phyloP scores from a whole-genome alignment of 306 rosid genomes.

The Prunus mira region DNA sequence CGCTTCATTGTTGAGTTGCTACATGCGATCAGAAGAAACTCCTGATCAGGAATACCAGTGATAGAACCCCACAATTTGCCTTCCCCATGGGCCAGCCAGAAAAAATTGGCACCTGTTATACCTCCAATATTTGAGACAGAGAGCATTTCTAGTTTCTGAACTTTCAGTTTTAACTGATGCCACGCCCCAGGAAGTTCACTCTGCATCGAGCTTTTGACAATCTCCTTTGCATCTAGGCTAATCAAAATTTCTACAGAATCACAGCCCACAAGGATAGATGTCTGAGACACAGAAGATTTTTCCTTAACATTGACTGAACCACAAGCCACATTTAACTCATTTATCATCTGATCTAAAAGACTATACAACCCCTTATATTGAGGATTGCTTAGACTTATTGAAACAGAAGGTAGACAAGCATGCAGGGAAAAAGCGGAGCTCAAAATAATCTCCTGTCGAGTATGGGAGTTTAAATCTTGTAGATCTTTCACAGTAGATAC shows the following conservation, averaged over 20 bases:
- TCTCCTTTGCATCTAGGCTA: constrained; percentile 51
- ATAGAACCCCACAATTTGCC: constrained; percentile 76
- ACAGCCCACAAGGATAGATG: constrained; percentile 60
- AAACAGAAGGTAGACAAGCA: constrained; percentile 45
- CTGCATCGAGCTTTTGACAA: constrained; percentile 52
- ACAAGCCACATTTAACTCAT: constrained; percentile 40
- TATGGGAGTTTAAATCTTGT: constrained; percentile 68
- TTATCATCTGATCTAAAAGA: constrained; percentile 58
- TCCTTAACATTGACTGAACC: constrained; percentile 38
- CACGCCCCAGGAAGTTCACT: constrained; percentile 91
- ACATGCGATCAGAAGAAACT: constrained; percentile 77
- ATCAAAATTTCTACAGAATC: constrained; percentile 59
- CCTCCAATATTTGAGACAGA: constrained; percentile 82
- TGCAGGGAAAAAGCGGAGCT: constrained; percentile 64
- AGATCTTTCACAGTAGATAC: constrained; percentile 64
- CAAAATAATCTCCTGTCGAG: constrained; percentile 76
- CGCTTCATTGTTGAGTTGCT: constrained; percentile 69
- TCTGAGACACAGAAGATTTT: constrained; percentile 50
- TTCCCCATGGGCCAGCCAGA: constrained; percentile 85
- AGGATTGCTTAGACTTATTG: constrained; percentile 42
- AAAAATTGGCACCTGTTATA: constrained; percentile 53
- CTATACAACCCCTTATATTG: constrained; percentile 47
- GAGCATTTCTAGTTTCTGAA: constrained; percentile 63
- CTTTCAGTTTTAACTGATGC: constrained; percentile 61
- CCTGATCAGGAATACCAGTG: constrained; percentile 58